A percentile compares a stretch with the other conserved stretches of the same genome.
These are phyloP conservation scores for Rostrohypoxylon terebratum DNA, from an alignment of 495 filamentous ascomycete genomes.

Conservation along the genomic window DNA sequence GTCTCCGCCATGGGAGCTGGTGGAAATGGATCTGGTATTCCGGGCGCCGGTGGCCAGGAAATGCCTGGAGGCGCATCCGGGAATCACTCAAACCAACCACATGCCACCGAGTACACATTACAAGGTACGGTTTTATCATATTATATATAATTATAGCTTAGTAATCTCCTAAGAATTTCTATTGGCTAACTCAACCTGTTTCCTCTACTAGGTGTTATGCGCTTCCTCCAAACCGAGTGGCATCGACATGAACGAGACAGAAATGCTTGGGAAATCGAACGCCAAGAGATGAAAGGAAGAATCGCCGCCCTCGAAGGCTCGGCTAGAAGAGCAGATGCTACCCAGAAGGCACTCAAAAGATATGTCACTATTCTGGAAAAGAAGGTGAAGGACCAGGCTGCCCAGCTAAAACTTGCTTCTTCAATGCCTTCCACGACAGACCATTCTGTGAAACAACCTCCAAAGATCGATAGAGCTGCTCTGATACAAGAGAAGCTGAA, in stretches of 20 bases:
- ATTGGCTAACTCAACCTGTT: constrained; percentile 30
- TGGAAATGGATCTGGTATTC: constrained; percentile 44
- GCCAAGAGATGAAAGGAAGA: constrained; percentile 98
- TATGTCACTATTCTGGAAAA: constrained; percentile 91
- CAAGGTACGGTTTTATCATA: constrained; percentile 73
- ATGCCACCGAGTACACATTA: constrained; percentile 96
- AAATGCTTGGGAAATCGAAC: constrained; percentile 98
- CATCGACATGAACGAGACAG: constrained; percentile 97
- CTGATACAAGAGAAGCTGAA: constrained; percentile 62
- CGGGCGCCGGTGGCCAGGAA: constrained; percentile 42
- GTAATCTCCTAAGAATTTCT: neutral
- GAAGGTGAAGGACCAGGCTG: constrained; percentile 80
- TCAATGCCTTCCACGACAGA: constrained; percentile 37
- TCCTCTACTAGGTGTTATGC: constrained; percentile 85
- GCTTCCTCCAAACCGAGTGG: constrained; percentile 99
- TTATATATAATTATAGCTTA: neutral
- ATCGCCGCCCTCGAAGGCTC: constrained; percentile 97
- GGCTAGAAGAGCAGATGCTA: constrained; percentile 80
- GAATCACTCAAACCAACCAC: constrained; percentile 65
- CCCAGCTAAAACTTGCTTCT: constrained; percentile 52
- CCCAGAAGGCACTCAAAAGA: constrained; percentile 87
- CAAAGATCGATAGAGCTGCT: constrained; percentile 59
- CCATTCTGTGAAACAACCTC: constrained; percentile 54
- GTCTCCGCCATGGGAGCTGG: constrained; percentile 47
- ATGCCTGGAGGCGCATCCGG: constrained; percentile 41